phyloP scores from a whole-genome alignment of 2,329 filamentous ascomycete genomes.

The Capronia americana region DNA sequence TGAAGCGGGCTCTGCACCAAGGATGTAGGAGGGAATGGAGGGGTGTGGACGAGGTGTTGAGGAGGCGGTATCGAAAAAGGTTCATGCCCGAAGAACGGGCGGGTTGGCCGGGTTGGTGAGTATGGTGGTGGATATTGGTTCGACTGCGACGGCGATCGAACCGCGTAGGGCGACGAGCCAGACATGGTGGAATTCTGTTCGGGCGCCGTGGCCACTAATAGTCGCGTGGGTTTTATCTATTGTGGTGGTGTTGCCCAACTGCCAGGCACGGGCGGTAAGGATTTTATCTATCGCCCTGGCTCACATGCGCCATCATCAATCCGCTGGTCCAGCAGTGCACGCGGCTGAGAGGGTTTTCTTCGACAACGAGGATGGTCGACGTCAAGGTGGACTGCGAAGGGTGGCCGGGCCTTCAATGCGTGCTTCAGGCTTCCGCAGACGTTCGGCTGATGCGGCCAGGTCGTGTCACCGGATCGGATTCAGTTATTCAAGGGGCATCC shows the following conservation, averaged over 20 bases:
- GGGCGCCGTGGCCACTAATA: conserved; percentile 3
- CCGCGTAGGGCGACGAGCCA: conserved; percentile 49
- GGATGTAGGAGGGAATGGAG: conserved; percentile 47
- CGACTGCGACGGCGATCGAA: conserved; percentile 54
- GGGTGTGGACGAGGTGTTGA: conserved; percentile 49
- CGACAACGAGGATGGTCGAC: conserved; percentile 10
- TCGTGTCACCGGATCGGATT: conserved; percentile 32
- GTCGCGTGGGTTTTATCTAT: conserved; percentile 15
- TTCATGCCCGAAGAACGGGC: conserved; percentile 52
- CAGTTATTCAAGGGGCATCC: conserved; percentile 30
- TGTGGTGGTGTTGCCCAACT: conserved; percentile 8
- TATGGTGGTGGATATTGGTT: conserved; percentile 51
- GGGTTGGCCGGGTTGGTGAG: conserved; percentile 52
- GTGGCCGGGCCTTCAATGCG: conserved; percentile 6
- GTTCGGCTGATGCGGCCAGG: conserved; percentile 23
- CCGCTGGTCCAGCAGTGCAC: conserved; percentile 8
- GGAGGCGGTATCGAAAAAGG: conserved; percentile 41
- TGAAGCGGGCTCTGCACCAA: conserved; percentile 51
- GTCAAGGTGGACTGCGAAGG: conserved; percentile 9
- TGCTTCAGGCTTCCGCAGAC: conserved; percentile 13
- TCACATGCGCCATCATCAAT: conserved; percentile 31
- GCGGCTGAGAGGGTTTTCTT: background rate
- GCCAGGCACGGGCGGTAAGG: conserved; percentile 11
- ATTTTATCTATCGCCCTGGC: conserved; percentile 29
- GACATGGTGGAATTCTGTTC: conserved; percentile 31